Conservation (phyloP, 2,329 filamentous ascomycete genomes). For the Daldinia sp. region DNA sequence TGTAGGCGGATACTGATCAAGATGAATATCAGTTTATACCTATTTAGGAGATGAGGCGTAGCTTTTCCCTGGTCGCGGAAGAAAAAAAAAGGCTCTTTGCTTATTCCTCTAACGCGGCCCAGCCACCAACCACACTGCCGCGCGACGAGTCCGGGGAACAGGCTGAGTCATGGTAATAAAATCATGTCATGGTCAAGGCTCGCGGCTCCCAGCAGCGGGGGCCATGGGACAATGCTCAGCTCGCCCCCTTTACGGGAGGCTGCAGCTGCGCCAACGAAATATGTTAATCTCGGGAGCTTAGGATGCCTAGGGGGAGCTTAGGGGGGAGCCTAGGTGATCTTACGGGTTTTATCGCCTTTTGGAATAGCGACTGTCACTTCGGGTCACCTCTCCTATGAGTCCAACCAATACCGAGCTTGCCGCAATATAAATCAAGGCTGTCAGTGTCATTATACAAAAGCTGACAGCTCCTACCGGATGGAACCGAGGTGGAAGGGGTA, state of each 20-base stretch:
- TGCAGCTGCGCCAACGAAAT: conserved; percentile 28
- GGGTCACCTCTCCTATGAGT: conserved; percentile 21
- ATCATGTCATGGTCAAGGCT: conserved; percentile 3
- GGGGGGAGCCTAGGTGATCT: not conserved
- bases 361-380: conserved; percentile 28
- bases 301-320: conserved; percentile 3
- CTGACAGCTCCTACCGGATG: conserved; percentile 34
- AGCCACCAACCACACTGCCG: conserved; percentile 15
- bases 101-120: conserved; percentile 11
- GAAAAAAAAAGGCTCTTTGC: conserved; percentile 5
- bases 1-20: conserved; percentile 28
- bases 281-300: conserved; percentile 31
- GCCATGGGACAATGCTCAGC: conserved; percentile 16
- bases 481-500: conserved; percentile 29
- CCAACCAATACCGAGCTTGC: conserved; percentile 32
- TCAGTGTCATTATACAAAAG: conserved; percentile 22
- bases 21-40: conserved; percentile 10
- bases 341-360: conserved; percentile 22
- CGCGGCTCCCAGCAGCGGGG: conserved; percentile 3
- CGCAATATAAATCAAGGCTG: conserved; percentile 29
- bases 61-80: conserved; percentile 10
- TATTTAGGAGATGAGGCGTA: conserved; percentile 18
- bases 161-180: conserved; percentile 12
- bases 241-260: conserved; percentile 25
- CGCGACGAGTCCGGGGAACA: conserved; percentile 20